These are phyloP conservation scores for Lichtheimia hyalospora DNA, from an alignment of 371 early-diverging fungal species.

Conservation along the genomic window DNA sequence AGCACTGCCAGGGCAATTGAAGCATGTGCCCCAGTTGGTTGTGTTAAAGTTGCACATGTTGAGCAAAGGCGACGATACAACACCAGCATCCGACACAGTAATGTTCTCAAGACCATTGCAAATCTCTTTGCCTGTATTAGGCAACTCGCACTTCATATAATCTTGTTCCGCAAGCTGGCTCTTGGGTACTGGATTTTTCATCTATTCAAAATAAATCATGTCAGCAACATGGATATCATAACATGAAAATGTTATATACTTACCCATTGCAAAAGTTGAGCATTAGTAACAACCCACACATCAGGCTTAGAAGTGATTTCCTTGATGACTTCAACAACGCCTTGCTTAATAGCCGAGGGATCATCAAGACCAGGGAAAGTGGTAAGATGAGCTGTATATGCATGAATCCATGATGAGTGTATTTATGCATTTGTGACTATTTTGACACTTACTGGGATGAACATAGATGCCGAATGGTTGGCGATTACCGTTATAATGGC, in stretches of 20 bases:
- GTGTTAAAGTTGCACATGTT: constrained; percentile 59
- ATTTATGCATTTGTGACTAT: too few relatives aligned
- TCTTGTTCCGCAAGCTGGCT: constrained; percentile 52
- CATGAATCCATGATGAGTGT: background rate
- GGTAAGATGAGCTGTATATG: constrained; percentile 28
- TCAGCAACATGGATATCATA: background rate
- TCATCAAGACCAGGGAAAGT: constrained; percentile 40
- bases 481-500: constrained; percentile 65
- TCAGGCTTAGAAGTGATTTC: constrained; percentile 53
- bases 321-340: constrained; percentile 51
- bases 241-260: background rate
- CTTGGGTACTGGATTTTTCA: constrained; percentile 70
- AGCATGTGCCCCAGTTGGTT: constrained; percentile 64
- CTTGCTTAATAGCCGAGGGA: constrained; percentile 26
- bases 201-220: constrained; percentile 18
- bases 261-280: constrained; percentile 64
- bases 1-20: constrained; percentile 56
- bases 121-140: constrained; percentile 68
- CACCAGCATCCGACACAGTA: constrained; percentile 34
- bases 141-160: constrained; percentile 61
- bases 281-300: constrained; percentile 70
- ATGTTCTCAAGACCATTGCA: constrained; percentile 72
- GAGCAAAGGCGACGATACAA: constrained; percentile 41
- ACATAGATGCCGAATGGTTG: constrained; percentile 71
- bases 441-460: constrained; percentile 48